A percentile compares a stretch with the other conserved stretches of the same genome.
Conservation (phyloP, 345 rosid species). For the Dimocarpus longan region DNA sequence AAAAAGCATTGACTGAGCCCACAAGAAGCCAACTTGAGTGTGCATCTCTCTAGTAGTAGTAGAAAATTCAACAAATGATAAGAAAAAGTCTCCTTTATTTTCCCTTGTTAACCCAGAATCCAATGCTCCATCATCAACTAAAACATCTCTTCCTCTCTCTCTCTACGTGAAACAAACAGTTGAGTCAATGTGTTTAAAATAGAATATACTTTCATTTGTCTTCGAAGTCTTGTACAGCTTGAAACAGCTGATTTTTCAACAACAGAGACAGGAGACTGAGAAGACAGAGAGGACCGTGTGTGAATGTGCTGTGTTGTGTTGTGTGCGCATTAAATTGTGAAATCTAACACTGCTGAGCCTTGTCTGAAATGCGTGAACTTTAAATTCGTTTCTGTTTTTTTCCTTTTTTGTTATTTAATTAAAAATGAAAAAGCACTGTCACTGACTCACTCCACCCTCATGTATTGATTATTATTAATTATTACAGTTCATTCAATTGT, state of each 20-base stretch:
- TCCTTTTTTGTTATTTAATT: background rate
- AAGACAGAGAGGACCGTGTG: background rate
- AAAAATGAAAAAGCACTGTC: too few species aligned
- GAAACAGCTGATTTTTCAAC: background rate
- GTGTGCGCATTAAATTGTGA: slow-evolving; percentile 20
- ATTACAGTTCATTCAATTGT: background rate
- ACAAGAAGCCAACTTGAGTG: slow-evolving; percentile 46
- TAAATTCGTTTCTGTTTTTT: background rate
- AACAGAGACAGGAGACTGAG: background rate
- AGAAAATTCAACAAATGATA: background rate
- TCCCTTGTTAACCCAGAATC: slow-evolving; percentile 37
- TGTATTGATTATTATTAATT: too few species aligned
- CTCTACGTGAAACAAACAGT: background rate
- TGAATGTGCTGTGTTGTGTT: background rate
- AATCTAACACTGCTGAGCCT: background rate
- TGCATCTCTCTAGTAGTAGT: slow-evolving; percentile 29
- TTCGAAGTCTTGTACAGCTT: background rate
- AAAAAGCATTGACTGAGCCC: slow-evolving; percentile 57
- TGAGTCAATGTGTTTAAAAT: too few species aligned
- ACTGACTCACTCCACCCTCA: too few species aligned
- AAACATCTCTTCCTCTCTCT: background rate
- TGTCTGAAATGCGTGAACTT: background rate
- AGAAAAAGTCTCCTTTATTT: slow-evolving; percentile 7
- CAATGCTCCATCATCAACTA: slow-evolving; percentile 32
- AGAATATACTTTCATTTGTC: background rate